A percentile compares a stretch with the other conserved stretches of the same genome.
Conservation (phyloP, 306 rosid species). For the Canavalia ensiformis region DNA sequence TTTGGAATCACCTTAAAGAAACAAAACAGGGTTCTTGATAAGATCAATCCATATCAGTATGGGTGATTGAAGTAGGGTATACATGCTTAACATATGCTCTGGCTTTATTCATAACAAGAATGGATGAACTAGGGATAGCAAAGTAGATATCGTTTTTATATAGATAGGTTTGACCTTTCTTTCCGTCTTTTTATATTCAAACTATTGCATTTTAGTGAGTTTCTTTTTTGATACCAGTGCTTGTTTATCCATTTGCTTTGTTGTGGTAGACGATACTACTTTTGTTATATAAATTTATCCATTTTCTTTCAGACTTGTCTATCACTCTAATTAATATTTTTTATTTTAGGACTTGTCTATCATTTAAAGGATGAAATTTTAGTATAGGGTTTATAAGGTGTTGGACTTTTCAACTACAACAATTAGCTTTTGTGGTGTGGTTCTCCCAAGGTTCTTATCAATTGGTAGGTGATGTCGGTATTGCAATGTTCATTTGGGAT, state of each 20-base stretch:
- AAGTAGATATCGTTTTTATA: not conserved
- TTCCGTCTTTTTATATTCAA: not conserved
- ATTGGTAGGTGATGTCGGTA: too few relatives aligned
- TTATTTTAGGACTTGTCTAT: too few relatives aligned
- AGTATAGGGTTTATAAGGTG: too few relatives aligned
- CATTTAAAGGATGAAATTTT: too few relatives aligned
- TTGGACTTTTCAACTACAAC: too few relatives aligned
- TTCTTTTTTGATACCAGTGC: constrained; percentile 3
- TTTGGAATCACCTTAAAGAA: constrained; percentile 24
- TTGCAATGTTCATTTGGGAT: too few relatives aligned
- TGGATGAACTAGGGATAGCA: too few relatives aligned
- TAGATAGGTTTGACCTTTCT: not conserved
- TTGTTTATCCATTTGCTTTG: not conserved
- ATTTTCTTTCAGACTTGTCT: too few relatives aligned
- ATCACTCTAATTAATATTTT: too few relatives aligned
- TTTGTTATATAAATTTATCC: not conserved
- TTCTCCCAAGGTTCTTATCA: too few relatives aligned
- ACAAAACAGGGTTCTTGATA: not conserved
- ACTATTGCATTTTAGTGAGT: not conserved
- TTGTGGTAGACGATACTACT: not conserved
- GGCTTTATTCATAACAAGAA: too few relatives aligned
- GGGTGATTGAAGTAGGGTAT: not conserved
- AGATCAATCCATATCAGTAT: constrained; percentile 14
- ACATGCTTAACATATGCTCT: not conserved
- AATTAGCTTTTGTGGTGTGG: too few relatives aligned